phyloP scores from a whole-genome alignment of 257 asterid species.

The Cordia subcordata region DNA sequence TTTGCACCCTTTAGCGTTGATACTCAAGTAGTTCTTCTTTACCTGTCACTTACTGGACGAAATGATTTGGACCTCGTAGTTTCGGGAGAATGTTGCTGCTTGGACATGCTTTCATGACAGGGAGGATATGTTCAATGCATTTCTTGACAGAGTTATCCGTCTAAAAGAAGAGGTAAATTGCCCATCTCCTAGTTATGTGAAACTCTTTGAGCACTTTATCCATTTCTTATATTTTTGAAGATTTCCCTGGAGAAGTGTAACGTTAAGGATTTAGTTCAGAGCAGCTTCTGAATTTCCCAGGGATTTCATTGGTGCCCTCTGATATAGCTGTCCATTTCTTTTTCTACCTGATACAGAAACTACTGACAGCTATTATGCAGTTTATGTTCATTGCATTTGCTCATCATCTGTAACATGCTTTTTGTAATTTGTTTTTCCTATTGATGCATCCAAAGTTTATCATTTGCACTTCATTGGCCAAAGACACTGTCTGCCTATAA shows the following conservation, averaged over 20 bases:
- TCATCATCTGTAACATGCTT: too few species aligned
- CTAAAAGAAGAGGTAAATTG: conserved; percentile 50
- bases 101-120: conserved; percentile 86
- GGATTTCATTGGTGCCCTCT: background rate
- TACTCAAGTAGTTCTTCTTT: background rate
- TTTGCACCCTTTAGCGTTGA: too few species aligned
- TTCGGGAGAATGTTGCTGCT: conserved; percentile 97
- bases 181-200: background rate
- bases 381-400: too few species aligned
- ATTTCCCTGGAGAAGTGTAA: background rate
- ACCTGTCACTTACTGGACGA: background rate
- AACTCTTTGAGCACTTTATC: background rate
- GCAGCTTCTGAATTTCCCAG: background rate
- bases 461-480: too few species aligned
- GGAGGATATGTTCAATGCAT: conserved; percentile 74
- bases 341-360: too few species aligned
- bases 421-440: too few species aligned
- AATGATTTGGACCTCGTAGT: conserved; percentile 50
- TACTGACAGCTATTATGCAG: too few species aligned
- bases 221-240: background rate
- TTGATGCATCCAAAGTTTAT: too few species aligned
- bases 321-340: background rate
- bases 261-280: background rate
- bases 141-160: conserved; percentile 84
- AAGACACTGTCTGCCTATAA: too few species aligned